Conservation (phyloP, 2,329 filamentous ascomycete species). For the Epichloe uncinata region DNA sequence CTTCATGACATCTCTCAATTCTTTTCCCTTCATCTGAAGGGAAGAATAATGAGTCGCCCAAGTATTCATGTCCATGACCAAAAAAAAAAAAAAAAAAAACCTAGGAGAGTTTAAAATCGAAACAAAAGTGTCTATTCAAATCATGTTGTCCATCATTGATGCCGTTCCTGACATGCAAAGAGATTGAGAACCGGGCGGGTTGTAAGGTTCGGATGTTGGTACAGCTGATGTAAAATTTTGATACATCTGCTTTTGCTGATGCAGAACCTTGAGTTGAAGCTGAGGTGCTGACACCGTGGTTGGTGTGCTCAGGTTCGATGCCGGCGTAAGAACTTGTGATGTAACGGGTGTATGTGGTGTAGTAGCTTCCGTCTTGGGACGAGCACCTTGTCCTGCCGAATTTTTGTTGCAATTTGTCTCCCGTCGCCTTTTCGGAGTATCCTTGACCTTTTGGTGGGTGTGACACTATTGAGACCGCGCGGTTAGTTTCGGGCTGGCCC, state of each 20-base stretch:
- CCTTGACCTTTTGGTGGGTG: slow-evolving; percentile 58
- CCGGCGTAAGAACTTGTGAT: slow-evolving; percentile 12
- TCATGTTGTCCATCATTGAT: slow-evolving; percentile 3
- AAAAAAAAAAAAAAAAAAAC: neutral
- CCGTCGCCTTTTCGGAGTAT: slow-evolving; percentile 53
- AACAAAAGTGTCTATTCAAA: neutral
- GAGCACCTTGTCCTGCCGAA: slow-evolving; percentile 28
- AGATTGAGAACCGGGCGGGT: neutral
- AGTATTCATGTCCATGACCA: neutral
- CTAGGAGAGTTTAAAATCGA: neutral
- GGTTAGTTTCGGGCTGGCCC: neutral
- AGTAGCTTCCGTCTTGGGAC: slow-evolving; percentile 31
- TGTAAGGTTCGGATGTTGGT: neutral
- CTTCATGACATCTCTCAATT: neutral
- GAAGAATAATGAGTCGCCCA: neutral
- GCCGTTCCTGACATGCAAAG: neutral
- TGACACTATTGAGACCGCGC: slow-evolving; percentile 39
- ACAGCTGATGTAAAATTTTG: neutral
- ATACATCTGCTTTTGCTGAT: slow-evolving; percentile 2
- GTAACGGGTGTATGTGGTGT: slow-evolving; percentile 19
- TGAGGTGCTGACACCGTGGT: slow-evolving; percentile 3
- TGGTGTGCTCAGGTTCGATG: slow-evolving; percentile 8
- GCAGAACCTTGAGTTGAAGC: slow-evolving; percentile 3
- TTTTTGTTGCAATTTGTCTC: slow-evolving; percentile 35
- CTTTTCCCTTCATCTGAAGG: neutral